A percentile compares a stretch with the other conserved stretches of the same genome.
Evolutionary conservation across 2,329 filamentous ascomycete species (phyloP).

Genomic region (Rhynchosporium agropyri): DNA sequence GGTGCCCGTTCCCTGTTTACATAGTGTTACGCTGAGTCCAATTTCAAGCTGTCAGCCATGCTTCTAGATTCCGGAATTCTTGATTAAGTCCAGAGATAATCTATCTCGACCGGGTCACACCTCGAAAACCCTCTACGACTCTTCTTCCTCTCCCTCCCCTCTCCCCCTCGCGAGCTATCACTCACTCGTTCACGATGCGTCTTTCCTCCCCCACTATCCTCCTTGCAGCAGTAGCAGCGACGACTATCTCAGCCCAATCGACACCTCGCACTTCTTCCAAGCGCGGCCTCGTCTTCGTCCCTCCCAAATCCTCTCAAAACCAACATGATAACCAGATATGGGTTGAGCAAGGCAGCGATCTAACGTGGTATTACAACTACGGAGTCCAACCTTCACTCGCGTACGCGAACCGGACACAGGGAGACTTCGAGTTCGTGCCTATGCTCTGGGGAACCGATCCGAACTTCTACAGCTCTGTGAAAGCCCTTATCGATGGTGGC

Average conservation of each 20-base stretch:
- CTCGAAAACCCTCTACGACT: background rate
- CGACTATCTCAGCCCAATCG: conserved; percentile 19
- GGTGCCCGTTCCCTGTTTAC: too few species aligned
- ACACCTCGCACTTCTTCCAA: conserved; percentile 51
- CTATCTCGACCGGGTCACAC: background rate
- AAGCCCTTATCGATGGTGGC: conserved; percentile 54
- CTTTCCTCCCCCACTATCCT: conserved; percentile 23
- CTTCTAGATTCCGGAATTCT: conserved; percentile 2
- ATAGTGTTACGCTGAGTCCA: too few species aligned
- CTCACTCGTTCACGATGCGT: conserved; percentile 19
- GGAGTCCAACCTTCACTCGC: conserved; percentile 54
- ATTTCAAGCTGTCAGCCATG: background rate
- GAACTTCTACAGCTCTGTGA: conserved; percentile 63
- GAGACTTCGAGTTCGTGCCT: conserved; percentile 72
- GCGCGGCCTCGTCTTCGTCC: conserved; percentile 72
- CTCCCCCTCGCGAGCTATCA: background rate
- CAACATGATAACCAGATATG: conserved; percentile 68
- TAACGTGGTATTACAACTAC: conserved; percentile 91
- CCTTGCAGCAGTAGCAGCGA: conserved; percentile 17
- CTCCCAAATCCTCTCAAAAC: conserved; percentile 49
- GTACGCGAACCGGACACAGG: conserved; percentile 53
- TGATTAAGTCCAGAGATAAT: conserved; percentile 3
- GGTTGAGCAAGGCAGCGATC: conserved; percentile 55
- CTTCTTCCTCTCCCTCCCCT: background rate
- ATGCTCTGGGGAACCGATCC: conserved; percentile 71